phyloP scores from a whole-genome alignment of 192 early-diverging fungal species.

The Umbelopsis sp. region DNA sequence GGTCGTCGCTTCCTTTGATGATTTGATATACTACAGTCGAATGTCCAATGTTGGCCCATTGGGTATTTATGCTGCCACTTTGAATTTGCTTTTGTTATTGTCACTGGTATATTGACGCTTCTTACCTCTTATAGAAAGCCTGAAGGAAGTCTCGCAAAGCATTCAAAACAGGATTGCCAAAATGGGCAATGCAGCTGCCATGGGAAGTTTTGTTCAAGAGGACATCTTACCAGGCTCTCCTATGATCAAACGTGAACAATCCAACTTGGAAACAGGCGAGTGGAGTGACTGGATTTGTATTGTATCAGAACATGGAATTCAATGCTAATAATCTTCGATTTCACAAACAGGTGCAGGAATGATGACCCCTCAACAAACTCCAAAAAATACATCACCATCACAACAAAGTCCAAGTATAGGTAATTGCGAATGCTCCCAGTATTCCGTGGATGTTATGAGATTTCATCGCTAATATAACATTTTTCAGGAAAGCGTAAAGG shows the following conservation, averaged over 20 bases:
- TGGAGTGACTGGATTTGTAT: background rate
- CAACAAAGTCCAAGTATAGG: slow-evolving; percentile 18
- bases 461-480: too few species aligned
- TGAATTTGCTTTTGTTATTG: too few species aligned
- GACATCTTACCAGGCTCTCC: background rate
- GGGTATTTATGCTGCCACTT: background rate
- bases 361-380: slow-evolving; percentile 17
- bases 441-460: too few species aligned
- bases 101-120: background rate
- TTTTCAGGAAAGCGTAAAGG: slow-evolving; percentile 9
- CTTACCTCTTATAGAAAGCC: background rate
- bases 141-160: slow-evolving; percentile 12
- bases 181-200: slow-evolving; percentile 1
- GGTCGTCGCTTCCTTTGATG: slow-evolving; percentile 1
- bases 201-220: background rate
- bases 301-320: background rate
- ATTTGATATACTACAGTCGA: background rate
- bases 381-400: slow-evolving; percentile 15
- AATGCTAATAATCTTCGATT: background rate
- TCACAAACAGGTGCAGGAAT: background rate
- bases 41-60: slow-evolving; percentile 4
- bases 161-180: slow-evolving; percentile 9
- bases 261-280: slow-evolving; percentile 1
- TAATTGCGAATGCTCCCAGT: background rate
- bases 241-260: slow-evolving; percentile 4